Conservation (phyloP, 176 grass and related monocot species). For the Triticum monococcum region DNA sequence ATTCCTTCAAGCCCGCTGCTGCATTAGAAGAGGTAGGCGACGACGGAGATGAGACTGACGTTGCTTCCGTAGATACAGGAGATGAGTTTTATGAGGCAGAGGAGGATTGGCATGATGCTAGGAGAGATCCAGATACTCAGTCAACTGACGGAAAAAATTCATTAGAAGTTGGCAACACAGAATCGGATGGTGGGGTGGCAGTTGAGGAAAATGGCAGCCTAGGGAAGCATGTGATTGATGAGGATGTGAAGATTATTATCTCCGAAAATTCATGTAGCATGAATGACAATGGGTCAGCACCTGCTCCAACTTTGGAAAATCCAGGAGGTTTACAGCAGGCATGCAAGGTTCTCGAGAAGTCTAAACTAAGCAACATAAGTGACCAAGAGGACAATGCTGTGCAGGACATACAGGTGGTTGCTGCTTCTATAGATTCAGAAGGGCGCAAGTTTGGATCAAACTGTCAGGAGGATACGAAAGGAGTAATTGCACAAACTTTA, state of each 20-base stretch:
- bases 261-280: conserved; percentile 39
- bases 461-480: conserved; percentile 69
- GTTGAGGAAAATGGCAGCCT: conserved; percentile 28
- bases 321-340: conserved; percentile 49
- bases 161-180: conserved; percentile 31
- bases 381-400: conserved; percentile 43
- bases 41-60: conserved; percentile 85
- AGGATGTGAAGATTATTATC: conserved; percentile 50
- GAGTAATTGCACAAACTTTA: conserved; percentile 58
- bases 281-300: conserved; percentile 14
- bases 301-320: conserved; percentile 38
- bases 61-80: conserved; percentile 67
- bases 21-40: conserved; percentile 56
- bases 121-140: conserved; percentile 66
- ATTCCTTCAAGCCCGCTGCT: conserved; percentile 60
- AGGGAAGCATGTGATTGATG: conserved; percentile 27
- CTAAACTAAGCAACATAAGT: conserved; percentile 33
- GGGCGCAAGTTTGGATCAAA: conserved; percentile 38
- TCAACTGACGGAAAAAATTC: conserved; percentile 40
- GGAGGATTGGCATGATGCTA: conserved; percentile 90
- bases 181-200: conserved; percentile 30
- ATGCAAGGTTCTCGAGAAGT: conserved; percentile 39
- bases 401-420: conserved; percentile 70
- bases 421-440: conserved; percentile 45
- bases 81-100: conserved; percentile 98